Conservation (phyloP, 2,329 filamentous ascomycete genomes). For the Hypomyces perniciosus region DNA sequence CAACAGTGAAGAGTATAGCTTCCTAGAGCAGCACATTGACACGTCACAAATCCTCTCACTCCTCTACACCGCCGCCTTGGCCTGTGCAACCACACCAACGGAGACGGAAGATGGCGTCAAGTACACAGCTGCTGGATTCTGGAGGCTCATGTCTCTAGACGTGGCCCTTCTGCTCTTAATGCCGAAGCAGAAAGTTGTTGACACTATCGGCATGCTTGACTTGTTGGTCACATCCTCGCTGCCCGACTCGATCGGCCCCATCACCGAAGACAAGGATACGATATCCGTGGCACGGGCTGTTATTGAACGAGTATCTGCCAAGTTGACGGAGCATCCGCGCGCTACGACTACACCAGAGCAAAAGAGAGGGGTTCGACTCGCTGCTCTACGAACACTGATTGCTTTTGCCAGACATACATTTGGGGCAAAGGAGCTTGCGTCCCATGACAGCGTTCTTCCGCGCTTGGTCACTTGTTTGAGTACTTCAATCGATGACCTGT, state of each 20-base stretch:
- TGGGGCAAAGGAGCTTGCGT: constrained; percentile 59
- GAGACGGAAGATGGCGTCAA: constrained; percentile 25
- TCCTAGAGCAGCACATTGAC: constrained; percentile 51
- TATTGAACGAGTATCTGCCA: constrained; percentile 57
- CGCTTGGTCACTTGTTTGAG: constrained; percentile 62
- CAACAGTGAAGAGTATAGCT: constrained; percentile 31
- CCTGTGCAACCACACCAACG: constrained; percentile 42
- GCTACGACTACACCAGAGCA: constrained; percentile 30
- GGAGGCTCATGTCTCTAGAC: constrained; percentile 60
- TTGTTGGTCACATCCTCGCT: constrained; percentile 63
- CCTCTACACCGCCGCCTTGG: constrained; percentile 57
- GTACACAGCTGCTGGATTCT: constrained; percentile 46
- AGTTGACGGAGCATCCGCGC: constrained; percentile 52
- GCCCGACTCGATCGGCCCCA: constrained; percentile 59
- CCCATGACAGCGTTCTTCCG: constrained; percentile 64
- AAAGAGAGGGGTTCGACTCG: constrained; percentile 38
- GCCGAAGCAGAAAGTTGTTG: constrained; percentile 56
- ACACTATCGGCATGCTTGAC: constrained; percentile 59
- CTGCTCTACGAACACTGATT: constrained; percentile 49
- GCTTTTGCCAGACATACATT: constrained; percentile 57
- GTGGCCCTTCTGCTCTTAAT: constrained; percentile 63
- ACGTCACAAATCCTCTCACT: constrained; percentile 58
- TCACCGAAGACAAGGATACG: constrained; percentile 40
- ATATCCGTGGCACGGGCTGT: constrained; percentile 40
- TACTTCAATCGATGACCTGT: constrained; percentile 66